These are phyloP conservation scores for Melocanna baccifera DNA, from an alignment of 176 grass and related monocot genomes.

Conservation along the genomic window DNA sequence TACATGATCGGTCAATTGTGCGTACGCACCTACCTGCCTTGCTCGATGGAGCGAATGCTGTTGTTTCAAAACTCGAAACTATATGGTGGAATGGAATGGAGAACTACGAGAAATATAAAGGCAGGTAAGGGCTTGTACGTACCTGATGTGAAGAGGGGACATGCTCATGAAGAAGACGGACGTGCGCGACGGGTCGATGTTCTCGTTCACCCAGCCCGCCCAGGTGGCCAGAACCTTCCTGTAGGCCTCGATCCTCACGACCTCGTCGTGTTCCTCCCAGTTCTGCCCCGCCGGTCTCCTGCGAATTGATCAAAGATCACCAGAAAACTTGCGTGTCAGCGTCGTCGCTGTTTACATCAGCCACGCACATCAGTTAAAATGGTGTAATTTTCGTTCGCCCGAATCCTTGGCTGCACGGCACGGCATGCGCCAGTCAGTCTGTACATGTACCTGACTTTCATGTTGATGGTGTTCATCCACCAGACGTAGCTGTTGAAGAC, in stretches of 20 bases:
- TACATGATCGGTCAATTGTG: neutral
- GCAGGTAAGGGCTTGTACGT: neutral
- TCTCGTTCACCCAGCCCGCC: conserved; percentile 67
- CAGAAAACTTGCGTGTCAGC: neutral
- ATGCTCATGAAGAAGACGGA: conserved; percentile 97
- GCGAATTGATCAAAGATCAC: neutral
- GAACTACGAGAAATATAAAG: neutral
- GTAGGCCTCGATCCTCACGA: conserved; percentile 62
- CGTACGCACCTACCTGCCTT: neutral
- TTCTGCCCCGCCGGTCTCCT: conserved; percentile 51
- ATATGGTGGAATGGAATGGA: neutral
- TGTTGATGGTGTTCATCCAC: conserved; percentile 76
- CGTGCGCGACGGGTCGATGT: conserved; percentile 74
- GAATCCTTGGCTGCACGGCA: neutral
- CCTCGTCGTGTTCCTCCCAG: conserved; percentile 74
- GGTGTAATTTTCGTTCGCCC: neutral
- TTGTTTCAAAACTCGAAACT: neutral
- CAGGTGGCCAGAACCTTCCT: conserved; percentile 68
- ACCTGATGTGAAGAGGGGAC: conserved; percentile 81
- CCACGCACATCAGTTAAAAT: neutral
- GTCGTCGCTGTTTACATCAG: conserved; percentile 20
- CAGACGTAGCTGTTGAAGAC: conserved; percentile 78
- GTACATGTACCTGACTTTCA: conserved; percentile 47
- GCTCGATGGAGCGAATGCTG: neutral
- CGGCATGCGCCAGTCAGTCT: neutral